phyloP scores from a whole-genome alignment of 23 red algal species.

The Chondrus crispus region DNA sequence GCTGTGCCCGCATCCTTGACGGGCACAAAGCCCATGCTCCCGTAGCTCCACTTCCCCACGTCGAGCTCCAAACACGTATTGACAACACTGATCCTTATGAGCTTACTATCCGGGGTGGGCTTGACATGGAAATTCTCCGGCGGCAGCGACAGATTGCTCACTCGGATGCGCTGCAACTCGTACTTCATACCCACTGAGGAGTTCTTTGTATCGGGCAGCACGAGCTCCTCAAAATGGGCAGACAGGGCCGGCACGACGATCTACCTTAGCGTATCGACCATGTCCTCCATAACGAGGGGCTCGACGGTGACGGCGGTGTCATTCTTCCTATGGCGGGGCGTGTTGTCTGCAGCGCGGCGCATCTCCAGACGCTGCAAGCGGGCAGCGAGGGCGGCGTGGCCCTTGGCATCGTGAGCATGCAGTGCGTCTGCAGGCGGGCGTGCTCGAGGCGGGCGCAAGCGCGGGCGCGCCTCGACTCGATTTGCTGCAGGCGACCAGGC shows the following conservation, averaged over 20 bases:
- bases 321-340: slow-evolving; percentile 34
- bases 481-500: slow-evolving; percentile 54
- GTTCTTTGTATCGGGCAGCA: slow-evolving; percentile 28
- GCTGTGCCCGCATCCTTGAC: slow-evolving; percentile 37
- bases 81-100: slow-evolving; percentile 23
- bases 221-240: slow-evolving; percentile 58
- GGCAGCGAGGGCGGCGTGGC: not conserved
- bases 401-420: too few relatives aligned
- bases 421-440: not conserved
- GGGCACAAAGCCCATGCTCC: slow-evolving; percentile 10
- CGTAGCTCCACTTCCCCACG: slow-evolving; percentile 35
- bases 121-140: slow-evolving; percentile 21
- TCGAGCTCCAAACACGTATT: slow-evolving; percentile 34
- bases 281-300: slow-evolving; percentile 1
- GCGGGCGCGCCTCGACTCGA: too few relatives aligned
- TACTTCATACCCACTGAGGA: slow-evolving; percentile 1
- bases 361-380: too few relatives aligned
- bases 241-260: slow-evolving; percentile 49
- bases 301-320: not conserved
- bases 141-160: slow-evolving; percentile 20
- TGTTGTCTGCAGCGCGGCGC: too few relatives aligned
- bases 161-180: slow-evolving; percentile 26
- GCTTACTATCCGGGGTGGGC: slow-evolving; percentile 8
- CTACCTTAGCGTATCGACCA: slow-evolving; percentile 17
- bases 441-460: not conserved